These are phyloP conservation scores for Podospora pseudopauciseta DNA, from an alignment of 495 filamentous ascomycete genomes.

Conservation along the genomic window DNA sequence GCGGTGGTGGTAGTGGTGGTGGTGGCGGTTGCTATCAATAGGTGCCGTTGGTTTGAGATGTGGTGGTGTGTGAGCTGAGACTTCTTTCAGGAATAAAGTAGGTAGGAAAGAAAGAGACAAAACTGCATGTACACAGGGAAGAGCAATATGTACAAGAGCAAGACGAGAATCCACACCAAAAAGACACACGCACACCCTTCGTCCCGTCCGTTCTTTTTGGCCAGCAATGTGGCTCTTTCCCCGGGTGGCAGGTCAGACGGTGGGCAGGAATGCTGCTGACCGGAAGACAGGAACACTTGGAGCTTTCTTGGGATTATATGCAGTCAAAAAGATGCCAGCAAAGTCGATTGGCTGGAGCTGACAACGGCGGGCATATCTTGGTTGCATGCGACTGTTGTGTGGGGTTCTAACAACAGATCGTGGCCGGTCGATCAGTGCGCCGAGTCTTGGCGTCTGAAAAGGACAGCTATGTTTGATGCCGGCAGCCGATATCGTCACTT, in stretches of 20 bases:
- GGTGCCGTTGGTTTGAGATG: background rate
- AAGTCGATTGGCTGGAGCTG: background rate
- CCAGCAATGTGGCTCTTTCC: conserved; percentile 4
- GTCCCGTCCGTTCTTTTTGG: background rate
- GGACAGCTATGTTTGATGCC: conserved; percentile 13
- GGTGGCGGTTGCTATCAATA: background rate
- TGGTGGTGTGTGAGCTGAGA: background rate
- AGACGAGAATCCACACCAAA: background rate
- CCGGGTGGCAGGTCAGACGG: background rate
- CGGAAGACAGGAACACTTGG: background rate
- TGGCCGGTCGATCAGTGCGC: background rate
- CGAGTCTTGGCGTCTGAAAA: conserved; percentile 14
- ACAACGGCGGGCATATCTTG: conserved; percentile 40
- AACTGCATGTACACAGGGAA: background rate
- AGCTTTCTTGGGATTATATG: background rate
- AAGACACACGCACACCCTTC: background rate
- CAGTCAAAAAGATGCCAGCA: conserved; percentile 5
- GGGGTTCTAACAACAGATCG: conserved; percentile 35
- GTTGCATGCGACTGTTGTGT: conserved; percentile 37
- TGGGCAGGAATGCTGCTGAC: background rate
- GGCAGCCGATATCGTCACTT: background rate
- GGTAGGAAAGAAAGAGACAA: background rate
- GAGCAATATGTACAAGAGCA: conserved; percentile 3
- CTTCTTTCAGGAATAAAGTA: background rate
- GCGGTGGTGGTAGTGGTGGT: background rate